Evolutionary conservation across 768 basidiomycete species (phyloP).

Genomic region (Pleurotus tuber-regium): DNA sequence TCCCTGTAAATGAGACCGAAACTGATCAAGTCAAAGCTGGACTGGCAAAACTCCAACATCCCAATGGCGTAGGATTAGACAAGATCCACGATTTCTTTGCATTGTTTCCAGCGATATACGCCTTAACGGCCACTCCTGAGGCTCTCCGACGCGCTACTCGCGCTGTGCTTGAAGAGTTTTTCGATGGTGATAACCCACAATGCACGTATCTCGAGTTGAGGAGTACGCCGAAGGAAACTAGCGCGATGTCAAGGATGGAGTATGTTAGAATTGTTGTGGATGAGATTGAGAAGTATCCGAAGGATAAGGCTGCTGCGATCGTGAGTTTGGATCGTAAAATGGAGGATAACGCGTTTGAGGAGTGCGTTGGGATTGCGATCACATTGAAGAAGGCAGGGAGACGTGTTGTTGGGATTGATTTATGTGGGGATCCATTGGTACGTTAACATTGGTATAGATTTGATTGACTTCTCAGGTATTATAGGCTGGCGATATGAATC

Average conservation of each 20-base stretch:
- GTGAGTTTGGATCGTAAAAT: constrained; percentile 78
- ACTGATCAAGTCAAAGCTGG: constrained; percentile 27
- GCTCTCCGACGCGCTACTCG: constrained; percentile 54
- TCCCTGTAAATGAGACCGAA: constrained; percentile 8
- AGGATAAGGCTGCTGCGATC: constrained; percentile 54
- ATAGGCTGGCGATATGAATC: constrained; percentile 55
- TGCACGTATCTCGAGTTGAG: constrained; percentile 81
- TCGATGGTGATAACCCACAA: constrained; percentile 47
- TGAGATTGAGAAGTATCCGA: constrained; percentile 57
- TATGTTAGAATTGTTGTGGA: constrained; percentile 69
- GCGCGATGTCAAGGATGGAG: constrained; percentile 50
- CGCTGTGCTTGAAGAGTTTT: constrained; percentile 65
- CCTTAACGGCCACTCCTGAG: constrained; percentile 60
- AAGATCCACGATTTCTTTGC: constrained; percentile 69
- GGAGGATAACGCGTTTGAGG: constrained; percentile 43
- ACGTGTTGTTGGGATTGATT: constrained; percentile 72
- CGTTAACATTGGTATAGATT: constrained; percentile 8
- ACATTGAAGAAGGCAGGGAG: constrained; percentile 53
- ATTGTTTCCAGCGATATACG: constrained; percentile 78
- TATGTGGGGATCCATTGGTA: constrained; percentile 72
- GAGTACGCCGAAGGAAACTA: constrained; percentile 66
- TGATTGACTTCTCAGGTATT: background rate
- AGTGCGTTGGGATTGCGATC: constrained; percentile 58
- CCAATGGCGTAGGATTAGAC: constrained; percentile 42
- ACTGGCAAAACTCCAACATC: constrained; percentile 32